Conservation (phyloP, 257 asterid genomes). For the Prunella vulgaris region DNA sequence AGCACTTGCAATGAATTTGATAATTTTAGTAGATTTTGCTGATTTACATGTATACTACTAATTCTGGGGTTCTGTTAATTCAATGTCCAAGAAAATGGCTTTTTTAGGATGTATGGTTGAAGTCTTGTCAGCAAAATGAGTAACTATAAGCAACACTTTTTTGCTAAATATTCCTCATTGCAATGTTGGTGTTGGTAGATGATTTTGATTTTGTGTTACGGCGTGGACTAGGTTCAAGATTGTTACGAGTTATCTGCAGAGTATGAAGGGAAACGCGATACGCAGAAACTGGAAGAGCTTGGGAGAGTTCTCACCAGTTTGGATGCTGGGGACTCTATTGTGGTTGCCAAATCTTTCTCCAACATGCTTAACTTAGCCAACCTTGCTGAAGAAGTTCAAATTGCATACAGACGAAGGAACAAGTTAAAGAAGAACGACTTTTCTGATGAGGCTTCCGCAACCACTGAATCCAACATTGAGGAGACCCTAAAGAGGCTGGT, state of each 20-base stretch:
- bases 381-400: conserved; percentile 98
- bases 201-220: neutral
- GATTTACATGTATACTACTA: neutral
- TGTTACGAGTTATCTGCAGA: conserved; percentile 88
- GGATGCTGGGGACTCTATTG: conserved; percentile 98
- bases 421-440: conserved; percentile 72
- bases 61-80: neutral
- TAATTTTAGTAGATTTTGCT: neutral
- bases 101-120: neutral
- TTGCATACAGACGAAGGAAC: conserved; percentile 83
- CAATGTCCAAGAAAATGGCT: neutral
- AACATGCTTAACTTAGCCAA: conserved; percentile 92
- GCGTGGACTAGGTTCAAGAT: conserved; percentile 67
- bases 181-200: neutral
- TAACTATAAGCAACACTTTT: neutral
- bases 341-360: conserved; percentile 81
- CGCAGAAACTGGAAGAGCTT: conserved; percentile 79
- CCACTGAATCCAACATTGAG: conserved; percentile 89
- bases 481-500: conserved; percentile 89
- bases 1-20: neutral
- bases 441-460: conserved; percentile 89
- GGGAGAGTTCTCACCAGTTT: conserved; percentile 79
- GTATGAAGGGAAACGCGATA: conserved; percentile 70
- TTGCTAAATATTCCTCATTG: neutral
- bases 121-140: neutral